phyloP scores from a whole-genome alignment of 768 basidiomycete genomes.

The Mrakia blollopis region DNA sequence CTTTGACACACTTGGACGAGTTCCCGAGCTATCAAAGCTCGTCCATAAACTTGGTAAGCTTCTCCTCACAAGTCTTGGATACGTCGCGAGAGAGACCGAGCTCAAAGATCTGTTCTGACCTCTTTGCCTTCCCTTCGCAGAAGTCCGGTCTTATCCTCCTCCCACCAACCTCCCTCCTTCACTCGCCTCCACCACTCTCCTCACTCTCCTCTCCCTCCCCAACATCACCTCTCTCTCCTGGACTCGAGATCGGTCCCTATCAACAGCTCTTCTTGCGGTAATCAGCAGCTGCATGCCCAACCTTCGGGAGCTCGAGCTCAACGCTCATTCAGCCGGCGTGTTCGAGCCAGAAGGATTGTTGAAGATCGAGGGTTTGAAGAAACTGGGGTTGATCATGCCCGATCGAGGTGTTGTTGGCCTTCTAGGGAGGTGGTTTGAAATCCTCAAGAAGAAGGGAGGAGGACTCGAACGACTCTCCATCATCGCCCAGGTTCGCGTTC shows the following conservation, averaged over 20 bases:
- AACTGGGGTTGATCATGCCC: constrained; percentile 27
- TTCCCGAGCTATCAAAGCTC: neutral
- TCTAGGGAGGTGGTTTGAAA: constrained; percentile 17
- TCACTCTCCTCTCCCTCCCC: constrained; percentile 16
- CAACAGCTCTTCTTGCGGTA: constrained; percentile 9
- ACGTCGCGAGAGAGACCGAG: neutral
- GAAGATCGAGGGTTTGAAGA: neutral
- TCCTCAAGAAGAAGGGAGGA: neutral
- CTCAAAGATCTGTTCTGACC: too few relatives aligned
- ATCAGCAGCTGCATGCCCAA: constrained; percentile 12
- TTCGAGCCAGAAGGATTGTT: constrained; percentile 16
- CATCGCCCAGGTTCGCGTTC: constrained; percentile 11
- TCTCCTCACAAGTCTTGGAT: neutral
- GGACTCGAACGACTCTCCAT: constrained; percentile 14
- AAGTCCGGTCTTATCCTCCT: constrained; percentile 26
- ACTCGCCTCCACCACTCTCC: constrained; percentile 16
- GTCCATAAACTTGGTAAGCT: constrained; percentile 11
- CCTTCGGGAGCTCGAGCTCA: constrained; percentile 26
- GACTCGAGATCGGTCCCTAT: constrained; percentile 22
- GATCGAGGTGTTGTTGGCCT: constrained; percentile 18
- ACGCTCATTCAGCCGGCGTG: constrained; percentile 20
- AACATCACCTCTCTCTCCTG: constrained; percentile 29
- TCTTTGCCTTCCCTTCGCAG: neutral
- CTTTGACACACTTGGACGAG: constrained; percentile 7
- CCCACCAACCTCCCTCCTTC: neutral